Evolutionary conservation across 192 early-diverging fungal genomes (phyloP), one percentile per base, ranked within the genome.

Genomic region (Mortierella hygrophila): DNA sequence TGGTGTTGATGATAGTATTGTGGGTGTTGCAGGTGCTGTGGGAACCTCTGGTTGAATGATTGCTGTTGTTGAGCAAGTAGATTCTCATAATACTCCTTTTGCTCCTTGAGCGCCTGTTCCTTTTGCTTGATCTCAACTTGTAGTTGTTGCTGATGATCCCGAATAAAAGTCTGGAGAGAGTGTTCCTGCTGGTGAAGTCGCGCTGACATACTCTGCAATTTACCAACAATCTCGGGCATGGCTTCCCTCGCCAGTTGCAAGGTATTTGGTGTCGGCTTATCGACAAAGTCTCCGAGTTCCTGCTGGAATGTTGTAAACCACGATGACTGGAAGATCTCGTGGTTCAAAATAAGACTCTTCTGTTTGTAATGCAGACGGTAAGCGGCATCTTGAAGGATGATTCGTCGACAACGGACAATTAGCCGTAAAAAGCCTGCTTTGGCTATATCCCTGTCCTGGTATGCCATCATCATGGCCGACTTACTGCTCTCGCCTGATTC

Each of bases 331-430:
- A 80, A 80, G 29, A 74, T 47, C 20, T 74, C 72, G 40, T 80
- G 72, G 4, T 80, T 9, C 44, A 80, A 35, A 68, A 74, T 46
- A 32, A 42, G 57, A 54, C 60, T 80, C 0, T 68, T 6, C 23
- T 74, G 79, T 6, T 38, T 32, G 35, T 80, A 10, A 23, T 81
- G 49, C 20, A 75, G 68, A 41, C 74, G 72, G 63, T 9, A 68
- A 13, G 79, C 79, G 52, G 79, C 79, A 57, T 75, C 72, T 42
- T 81, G 79, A 38, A 81, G 73, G 26, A 81, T 81, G 26, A 81
- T 75, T 74, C 73, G 60, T 47, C 79, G 63, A 46, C 73, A 75
- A 11, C 74, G 73, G 11, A 81, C 68, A 57, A 81, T 73, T 15
- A 81, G 40, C 72, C 74, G 73, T 46, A 81, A 46, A 42, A 75